Evolutionary conservation across 257 asterid genomes (phyloP).

Genomic region (Gentiana dahurica): DNA sequence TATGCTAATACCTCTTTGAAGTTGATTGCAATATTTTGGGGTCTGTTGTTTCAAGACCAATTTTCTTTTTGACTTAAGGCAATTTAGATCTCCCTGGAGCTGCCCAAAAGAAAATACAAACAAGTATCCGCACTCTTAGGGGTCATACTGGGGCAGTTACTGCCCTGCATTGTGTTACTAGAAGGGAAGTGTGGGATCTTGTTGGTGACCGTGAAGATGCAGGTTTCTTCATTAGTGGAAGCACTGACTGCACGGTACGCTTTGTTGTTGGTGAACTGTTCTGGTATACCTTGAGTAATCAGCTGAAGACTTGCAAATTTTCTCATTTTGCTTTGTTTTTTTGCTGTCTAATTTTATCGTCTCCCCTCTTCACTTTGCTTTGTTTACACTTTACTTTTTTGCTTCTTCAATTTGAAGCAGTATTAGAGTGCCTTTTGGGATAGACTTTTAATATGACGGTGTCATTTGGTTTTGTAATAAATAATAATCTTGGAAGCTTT

Average conservation of each 20-base stretch:
- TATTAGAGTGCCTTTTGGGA: too few relatives aligned
- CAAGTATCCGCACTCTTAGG: slow-evolving; percentile 75
- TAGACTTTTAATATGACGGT: too few relatives aligned
- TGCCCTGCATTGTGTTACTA: slow-evolving; percentile 88
- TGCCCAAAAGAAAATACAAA: slow-evolving; percentile 78
- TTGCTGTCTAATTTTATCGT: neutral
- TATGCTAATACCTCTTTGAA: slow-evolving; percentile 18
- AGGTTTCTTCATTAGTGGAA: slow-evolving; percentile 91
- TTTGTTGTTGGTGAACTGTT: neutral
- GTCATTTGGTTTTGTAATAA: too few relatives aligned
- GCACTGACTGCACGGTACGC: slow-evolving; percentile 86
- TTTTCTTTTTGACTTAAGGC: slow-evolving; percentile 52
- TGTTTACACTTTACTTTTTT: too few relatives aligned
- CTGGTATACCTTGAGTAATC: neutral
- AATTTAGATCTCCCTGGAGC: slow-evolving; percentile 57
- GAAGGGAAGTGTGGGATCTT: slow-evolving; percentile 93
- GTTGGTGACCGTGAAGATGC: slow-evolving; percentile 96
- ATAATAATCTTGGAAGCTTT: too few relatives aligned
- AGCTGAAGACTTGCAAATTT: neutral
- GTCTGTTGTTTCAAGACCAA: slow-evolving; percentile 11
- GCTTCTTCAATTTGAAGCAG: too few relatives aligned
- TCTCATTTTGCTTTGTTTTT: neutral
- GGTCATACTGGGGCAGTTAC: slow-evolving; percentile 92
- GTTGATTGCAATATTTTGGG: slow-evolving; percentile 7
- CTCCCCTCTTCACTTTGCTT: too few relatives aligned